phyloP scores from a whole-genome alignment of 2,329 filamentous ascomycete species.

The Fusarium chuoi region DNA sequence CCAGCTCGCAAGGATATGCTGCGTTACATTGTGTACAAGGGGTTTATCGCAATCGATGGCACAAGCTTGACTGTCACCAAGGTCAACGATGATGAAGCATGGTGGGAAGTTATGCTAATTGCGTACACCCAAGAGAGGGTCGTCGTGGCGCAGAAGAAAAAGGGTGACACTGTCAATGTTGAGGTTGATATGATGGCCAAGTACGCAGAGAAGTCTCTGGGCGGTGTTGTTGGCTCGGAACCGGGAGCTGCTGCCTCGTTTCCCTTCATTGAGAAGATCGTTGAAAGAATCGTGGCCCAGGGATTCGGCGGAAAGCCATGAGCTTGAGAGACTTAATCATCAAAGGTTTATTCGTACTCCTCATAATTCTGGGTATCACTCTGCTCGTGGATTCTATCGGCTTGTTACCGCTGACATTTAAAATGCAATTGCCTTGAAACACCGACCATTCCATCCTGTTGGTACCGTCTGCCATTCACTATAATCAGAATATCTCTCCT shows the following conservation, averaged over 20 bases:
- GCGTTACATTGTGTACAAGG: conserved; percentile 94
- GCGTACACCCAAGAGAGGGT: conserved; percentile 95
- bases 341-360: conserved; percentile 33
- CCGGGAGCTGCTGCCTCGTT: conserved; percentile 60
- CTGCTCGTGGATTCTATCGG: neutral
- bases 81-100: conserved; percentile 81
- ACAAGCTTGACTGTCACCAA: conserved; percentile 92
- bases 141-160: conserved; percentile 80
- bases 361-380: conserved; percentile 1
- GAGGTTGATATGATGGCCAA: conserved; percentile 92
- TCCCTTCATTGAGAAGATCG: conserved; percentile 75
- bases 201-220: conserved; percentile 89
- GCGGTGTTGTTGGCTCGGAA: conserved; percentile 71
- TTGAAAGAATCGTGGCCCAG: conserved; percentile 79
- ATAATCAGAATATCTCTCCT: neutral
- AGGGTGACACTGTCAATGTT: conserved; percentile 86
- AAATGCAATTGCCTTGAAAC: neutral
- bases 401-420: neutral
- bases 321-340: conserved; percentile 15
- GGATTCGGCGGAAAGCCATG: conserved; percentile 50
- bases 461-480: neutral
- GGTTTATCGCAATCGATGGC: conserved; percentile 92
- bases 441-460: neutral
- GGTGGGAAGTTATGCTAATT: conserved; percentile 98
- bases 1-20: conserved; percentile 76